These are phyloP conservation scores for Tulasnella sp. DNA, from an alignment of 768 basidiomycete species.

Conservation along the genomic window DNA sequence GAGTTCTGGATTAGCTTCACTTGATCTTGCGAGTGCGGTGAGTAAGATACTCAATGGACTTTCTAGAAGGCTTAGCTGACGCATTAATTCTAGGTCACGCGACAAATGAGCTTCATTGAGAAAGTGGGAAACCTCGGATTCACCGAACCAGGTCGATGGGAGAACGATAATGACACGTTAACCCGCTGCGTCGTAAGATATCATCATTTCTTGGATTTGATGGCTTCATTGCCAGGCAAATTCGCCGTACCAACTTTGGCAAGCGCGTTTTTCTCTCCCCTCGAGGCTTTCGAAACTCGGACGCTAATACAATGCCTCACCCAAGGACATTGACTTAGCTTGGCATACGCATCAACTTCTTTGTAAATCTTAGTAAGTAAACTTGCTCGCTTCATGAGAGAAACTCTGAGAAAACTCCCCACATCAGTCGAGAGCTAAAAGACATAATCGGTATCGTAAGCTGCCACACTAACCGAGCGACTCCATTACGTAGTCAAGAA, in stretches of 20 bases:
- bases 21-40: conserved; percentile 15
- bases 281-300: not conserved
- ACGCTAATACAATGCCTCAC: not conserved
- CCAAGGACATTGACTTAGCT: conserved; percentile 15
- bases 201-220: conserved; percentile 17
- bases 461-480: too few relatives aligned
- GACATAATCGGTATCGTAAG: not conserved
- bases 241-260: conserved; percentile 17
- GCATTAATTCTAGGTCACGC: not conserved
- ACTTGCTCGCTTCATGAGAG: not conserved
- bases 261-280: not conserved
- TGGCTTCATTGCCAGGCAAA: conserved; percentile 5
- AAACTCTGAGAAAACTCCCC: not conserved
- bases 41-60: not conserved
- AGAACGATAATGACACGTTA: not conserved
- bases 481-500: too few relatives aligned
- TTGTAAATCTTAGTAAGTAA: not conserved
- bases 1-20: not conserved
- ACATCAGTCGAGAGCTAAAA: not conserved
- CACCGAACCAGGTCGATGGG: conserved; percentile 1
- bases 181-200: conserved; percentile 15
- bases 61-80: not conserved
- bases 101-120: conserved; percentile 15
- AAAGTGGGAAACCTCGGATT: conserved; percentile 17
- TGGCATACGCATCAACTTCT: conserved; percentile 19